Evolutionary conservation across 805 yeast genomes (phyloP).

Genomic region (Wickerhamiella lipophila): DNA sequence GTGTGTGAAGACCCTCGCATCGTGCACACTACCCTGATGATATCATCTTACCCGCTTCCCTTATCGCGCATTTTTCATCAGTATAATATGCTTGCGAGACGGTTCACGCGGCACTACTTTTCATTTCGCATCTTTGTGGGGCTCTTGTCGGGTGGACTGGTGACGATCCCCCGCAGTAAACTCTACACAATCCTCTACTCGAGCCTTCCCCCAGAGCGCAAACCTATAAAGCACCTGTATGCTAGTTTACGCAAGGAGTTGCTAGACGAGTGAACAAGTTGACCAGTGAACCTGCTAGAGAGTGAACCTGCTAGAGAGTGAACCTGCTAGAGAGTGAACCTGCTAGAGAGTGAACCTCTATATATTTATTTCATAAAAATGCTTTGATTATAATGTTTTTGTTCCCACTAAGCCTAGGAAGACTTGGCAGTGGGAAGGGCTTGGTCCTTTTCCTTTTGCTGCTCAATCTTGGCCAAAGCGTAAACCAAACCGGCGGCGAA

Average conservation of each 20-base stretch:
- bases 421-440: constrained; percentile 19
- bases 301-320: too few relatives aligned
- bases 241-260: constrained; percentile 9
- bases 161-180: constrained; percentile 36
- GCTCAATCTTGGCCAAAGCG: constrained; percentile 90
- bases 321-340: too few relatives aligned
- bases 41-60: constrained; percentile 37
- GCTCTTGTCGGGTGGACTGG: constrained; percentile 36
- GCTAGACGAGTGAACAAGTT: neutral
- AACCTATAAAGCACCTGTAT: constrained; percentile 20
- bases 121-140: constrained; percentile 32
- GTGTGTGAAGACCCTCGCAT: neutral
- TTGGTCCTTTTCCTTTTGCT: constrained; percentile 35
- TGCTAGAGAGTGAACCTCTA: too few relatives aligned
- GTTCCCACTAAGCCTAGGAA: neutral
- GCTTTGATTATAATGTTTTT: neutral
- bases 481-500: constrained; percentile 92
- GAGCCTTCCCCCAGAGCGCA: constrained; percentile 36
- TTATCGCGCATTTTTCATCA: constrained; percentile 38
- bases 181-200: constrained; percentile 42
- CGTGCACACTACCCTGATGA: constrained; percentile 1
- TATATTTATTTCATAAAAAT: neutral
- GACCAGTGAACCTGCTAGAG: too few relatives aligned
- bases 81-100: constrained; percentile 32
- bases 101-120: constrained; percentile 34